Percentiles rank a stretch among this genome's conserved stretches.
Conservation (phyloP, 495 filamentous ascomycete genomes). For the Aspergillus mulundensis region DNA sequence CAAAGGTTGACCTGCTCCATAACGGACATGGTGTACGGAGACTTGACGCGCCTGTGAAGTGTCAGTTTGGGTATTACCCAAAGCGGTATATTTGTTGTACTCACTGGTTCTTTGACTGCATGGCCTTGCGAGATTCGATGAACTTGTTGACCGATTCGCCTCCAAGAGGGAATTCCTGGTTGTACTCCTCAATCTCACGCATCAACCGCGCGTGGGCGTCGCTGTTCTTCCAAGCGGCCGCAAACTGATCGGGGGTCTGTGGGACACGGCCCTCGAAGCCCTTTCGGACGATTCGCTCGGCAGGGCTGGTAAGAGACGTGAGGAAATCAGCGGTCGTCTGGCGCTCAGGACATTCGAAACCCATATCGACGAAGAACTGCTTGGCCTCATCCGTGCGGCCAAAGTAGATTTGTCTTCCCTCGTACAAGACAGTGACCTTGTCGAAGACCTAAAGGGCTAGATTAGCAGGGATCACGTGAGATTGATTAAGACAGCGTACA, state of each 20-base stretch:
- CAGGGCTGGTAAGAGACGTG: conserved; percentile 66
- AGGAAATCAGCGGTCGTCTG: conserved; percentile 73
- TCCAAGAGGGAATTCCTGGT: conserved; percentile 38
- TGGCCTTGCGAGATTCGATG: conserved; percentile 36
- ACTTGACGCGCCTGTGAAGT: conserved; percentile 28
- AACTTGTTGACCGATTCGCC: conserved; percentile 39
- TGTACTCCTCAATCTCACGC: conserved; percentile 52
- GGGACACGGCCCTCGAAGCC: conserved; percentile 66
- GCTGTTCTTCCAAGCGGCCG: conserved; percentile 57
- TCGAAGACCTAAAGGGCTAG: conserved; percentile 42
- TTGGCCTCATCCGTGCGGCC: conserved; percentile 57
- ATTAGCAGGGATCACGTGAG: neutral
- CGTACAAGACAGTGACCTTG: conserved; percentile 60
- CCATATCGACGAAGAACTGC: conserved; percentile 63
- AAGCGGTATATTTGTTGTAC: neutral
- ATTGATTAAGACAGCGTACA: neutral
- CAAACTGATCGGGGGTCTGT: conserved; percentile 69
- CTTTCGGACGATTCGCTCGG: conserved; percentile 58
- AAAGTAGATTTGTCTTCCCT: conserved; percentile 66
- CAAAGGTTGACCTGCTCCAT: conserved; percentile 48
- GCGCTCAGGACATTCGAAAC: conserved; percentile 58
- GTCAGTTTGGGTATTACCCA: conserved; percentile 1
- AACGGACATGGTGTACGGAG: conserved; percentile 46
- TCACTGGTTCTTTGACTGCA: conserved; percentile 40
- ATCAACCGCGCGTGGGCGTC: conserved; percentile 46